Evolutionary conservation across 2,329 filamentous ascomycete species (phyloP).

Genomic region (Aspergillus sp.): DNA sequence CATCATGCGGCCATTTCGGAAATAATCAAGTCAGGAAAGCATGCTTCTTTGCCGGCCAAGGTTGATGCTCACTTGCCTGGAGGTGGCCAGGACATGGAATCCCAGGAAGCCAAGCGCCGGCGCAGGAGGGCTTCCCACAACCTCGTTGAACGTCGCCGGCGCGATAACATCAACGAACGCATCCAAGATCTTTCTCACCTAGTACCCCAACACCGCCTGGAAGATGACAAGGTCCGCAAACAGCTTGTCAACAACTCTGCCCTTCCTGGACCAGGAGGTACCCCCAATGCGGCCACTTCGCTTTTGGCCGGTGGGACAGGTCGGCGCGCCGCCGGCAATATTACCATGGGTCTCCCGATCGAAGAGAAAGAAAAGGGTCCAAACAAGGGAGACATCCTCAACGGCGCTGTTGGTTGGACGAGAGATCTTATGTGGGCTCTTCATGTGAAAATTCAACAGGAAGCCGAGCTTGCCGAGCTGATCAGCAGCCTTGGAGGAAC

Average conservation of each 20-base stretch:
- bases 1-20: slow-evolving; percentile 78
- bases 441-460: slow-evolving; percentile 82
- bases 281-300: slow-evolving; percentile 66
- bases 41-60: slow-evolving; percentile 86
- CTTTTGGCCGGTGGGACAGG: slow-evolving; percentile 82
- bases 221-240: slow-evolving; percentile 96
- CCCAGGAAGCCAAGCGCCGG: slow-evolving; percentile 91
- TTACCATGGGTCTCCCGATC: slow-evolving; percentile 86
- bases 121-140: slow-evolving; percentile 93
- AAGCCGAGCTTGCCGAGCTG: slow-evolving; percentile 78
- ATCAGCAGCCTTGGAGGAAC: slow-evolving; percentile 71
- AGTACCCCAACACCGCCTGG: slow-evolving; percentile 85
- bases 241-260: slow-evolving; percentile 90
- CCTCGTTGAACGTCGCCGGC: slow-evolving; percentile 86
- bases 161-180: slow-evolving; percentile 98
- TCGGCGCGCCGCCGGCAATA: slow-evolving; percentile 77
- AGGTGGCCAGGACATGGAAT: slow-evolving; percentile 58
- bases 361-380: slow-evolving; percentile 99
- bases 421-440: slow-evolving; percentile 97
- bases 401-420: slow-evolving; percentile 95
- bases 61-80: slow-evolving; percentile 57
- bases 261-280: slow-evolving; percentile 73
- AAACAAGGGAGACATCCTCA: slow-evolving; percentile 98
- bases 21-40: slow-evolving; percentile 78
- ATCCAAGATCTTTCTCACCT: slow-evolving; percentile 95